Conservation (phyloP, 345 rosid genomes). For the Eucalyptus tenuipes region DNA sequence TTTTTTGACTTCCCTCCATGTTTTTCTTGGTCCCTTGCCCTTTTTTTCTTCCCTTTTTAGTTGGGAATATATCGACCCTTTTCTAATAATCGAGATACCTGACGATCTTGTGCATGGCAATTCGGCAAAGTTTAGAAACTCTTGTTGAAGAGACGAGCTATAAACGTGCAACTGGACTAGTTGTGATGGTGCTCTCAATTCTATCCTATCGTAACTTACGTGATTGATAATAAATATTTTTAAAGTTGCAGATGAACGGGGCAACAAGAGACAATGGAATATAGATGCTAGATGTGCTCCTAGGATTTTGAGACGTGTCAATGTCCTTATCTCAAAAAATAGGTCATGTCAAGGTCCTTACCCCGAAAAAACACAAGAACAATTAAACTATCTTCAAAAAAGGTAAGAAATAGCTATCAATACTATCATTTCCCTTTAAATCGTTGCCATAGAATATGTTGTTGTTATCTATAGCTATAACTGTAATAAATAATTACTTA, state of each 20-base stretch:
- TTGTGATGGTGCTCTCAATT: not conserved
- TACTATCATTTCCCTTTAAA: not conserved
- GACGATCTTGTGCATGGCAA: not conserved
- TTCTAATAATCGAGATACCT: no score
- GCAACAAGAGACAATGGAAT: not conserved
- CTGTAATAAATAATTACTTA: not conserved
- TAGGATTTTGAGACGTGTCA: not conserved
- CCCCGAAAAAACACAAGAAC: not conserved
- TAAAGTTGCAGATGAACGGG: not conserved
- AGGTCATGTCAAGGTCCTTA: not conserved
- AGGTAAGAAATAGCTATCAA: not conserved
- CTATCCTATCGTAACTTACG: rapidly evolving
- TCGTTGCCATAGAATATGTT: not conserved
- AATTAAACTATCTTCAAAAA: not conserved
- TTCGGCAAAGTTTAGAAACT: not conserved
- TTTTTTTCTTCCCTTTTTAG: no score
- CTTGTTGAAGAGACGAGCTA: not conserved
- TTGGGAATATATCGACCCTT: not conserved
- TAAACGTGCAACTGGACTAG: no score
- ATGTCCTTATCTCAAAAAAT: not conserved
- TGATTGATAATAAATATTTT: not conserved
- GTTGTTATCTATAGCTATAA: not conserved
- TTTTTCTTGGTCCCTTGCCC: not conserved
- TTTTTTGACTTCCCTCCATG: not conserved
- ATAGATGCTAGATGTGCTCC: not conserved